Evolutionary conservation across 1,284 basidiomycete genomes (phyloP), one percentile per base, ranked within the genome.

Genomic region (Sporisorium scitamineum): DNA sequence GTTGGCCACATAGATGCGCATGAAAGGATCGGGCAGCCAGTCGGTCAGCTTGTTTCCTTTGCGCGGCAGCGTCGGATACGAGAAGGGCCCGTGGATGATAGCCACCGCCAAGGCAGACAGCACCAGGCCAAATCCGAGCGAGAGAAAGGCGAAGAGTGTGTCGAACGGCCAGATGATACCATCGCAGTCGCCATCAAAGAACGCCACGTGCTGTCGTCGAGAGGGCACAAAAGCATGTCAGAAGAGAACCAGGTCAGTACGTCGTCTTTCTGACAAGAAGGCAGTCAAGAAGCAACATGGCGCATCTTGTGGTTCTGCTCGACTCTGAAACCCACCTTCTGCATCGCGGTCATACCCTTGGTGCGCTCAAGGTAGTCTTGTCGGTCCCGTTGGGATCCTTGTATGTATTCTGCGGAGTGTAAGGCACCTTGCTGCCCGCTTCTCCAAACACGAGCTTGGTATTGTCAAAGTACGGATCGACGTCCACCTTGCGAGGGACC

Each of bases 91-190:
- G 79, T 89, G 87, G 48, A 89, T 84, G 59, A 88, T 80, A 68
- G 85, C 73, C 52, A 80, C 80, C 29, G 87, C 84, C 32, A 88
- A 55, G 14, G 86, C 57, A 62, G 84, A 80, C 61, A 89, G 84
- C 59, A 88, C 62, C 54, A 88, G 39, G 59, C 86, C 86, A 82
- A 87, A 89, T 7, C 87, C 87, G 24, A 89, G 85, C 48, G 84
- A 84, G 58, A 86, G 83, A 76, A 88, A 87, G 8, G 86, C 87
- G 85, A 72, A 88, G 87, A 89, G 88, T 79, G 89, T 90, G 78
- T 90, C 88, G 24, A 26, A 74, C 3, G 89, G 89, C 88, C 88
- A 89, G 61, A 90, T 88, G 41, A 89, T 81, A n/a, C 89, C 89
- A 76, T 89, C 89, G 31, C 72, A 78, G 50, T 80, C 88, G 22